Conservation (phyloP, 2,329 filamentous ascomycete genomes). For the Aspergillus versicolor region DNA sequence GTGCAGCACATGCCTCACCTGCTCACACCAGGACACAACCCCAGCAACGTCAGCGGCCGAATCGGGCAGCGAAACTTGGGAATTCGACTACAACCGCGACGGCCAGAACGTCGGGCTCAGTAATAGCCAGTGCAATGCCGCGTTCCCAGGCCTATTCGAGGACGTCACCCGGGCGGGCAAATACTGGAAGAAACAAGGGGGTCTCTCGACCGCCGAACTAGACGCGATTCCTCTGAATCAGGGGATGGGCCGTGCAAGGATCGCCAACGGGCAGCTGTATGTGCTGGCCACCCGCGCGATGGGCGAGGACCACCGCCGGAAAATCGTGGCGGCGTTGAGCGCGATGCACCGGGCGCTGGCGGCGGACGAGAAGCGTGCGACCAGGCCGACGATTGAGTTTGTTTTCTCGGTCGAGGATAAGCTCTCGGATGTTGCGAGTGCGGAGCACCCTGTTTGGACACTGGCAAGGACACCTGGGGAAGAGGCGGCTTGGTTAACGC, state of each 20-base stretch:
- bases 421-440: conserved; percentile 41
- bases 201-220: conserved; percentile 27
- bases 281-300: conserved; percentile 29
- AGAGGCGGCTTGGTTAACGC: conserved; percentile 50
- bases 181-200: conserved; percentile 30
- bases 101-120: conserved; percentile 30
- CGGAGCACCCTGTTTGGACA: conserved; percentile 42
- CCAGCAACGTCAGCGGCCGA: not conserved
- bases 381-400: conserved; percentile 49
- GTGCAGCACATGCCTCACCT: conserved; percentile 36
- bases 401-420: conserved; percentile 45
- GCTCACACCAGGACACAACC: conserved; percentile 16
- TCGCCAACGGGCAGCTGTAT: conserved; percentile 34
- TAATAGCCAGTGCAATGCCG: conserved; percentile 28
- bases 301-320: conserved; percentile 39
- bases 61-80: conserved; percentile 20
- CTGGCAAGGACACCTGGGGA: conserved; percentile 42
- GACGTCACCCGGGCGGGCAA: conserved; percentile 30
- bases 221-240: conserved; percentile 27
- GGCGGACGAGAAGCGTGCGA: conserved; percentile 32
- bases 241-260: conserved; percentile 37
- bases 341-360: conserved; percentile 51
- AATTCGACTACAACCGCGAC: conserved; percentile 34
- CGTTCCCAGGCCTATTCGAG: conserved; percentile 39
- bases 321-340: conserved; percentile 44